Percentiles rank a stretch among this genome's conserved stretches.
Conservation (phyloP, 1,284 basidiomycete genomes). For the Malassezia furfur region DNA sequence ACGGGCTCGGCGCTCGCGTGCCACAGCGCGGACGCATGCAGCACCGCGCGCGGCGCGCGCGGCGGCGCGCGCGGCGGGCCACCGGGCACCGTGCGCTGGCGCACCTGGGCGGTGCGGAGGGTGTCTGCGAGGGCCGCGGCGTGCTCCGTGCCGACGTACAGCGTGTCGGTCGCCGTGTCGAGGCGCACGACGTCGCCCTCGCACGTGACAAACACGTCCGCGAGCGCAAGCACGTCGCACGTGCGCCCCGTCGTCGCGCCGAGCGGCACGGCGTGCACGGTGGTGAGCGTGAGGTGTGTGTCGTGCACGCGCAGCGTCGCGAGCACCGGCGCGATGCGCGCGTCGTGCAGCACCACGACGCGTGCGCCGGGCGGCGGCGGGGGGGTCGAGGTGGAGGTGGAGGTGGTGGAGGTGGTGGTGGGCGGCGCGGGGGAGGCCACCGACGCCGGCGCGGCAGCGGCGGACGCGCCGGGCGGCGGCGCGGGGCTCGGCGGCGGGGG, state of each 20-base stretch:
- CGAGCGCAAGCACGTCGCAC: slow-evolving; percentile 7
- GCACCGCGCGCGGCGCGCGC: neutral
- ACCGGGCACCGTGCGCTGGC: neutral
- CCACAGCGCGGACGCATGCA: neutral
- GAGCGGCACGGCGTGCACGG: neutral
- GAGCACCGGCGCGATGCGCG: neutral
- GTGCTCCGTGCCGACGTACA: neutral
- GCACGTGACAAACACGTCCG: neutral
- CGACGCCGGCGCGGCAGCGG: too few species aligned
- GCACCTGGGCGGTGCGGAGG: neutral
- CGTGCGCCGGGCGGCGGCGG: too few species aligned
- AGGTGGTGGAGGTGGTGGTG: too few species aligned
- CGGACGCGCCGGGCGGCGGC: too few species aligned
- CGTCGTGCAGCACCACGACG: slow-evolving; percentile 1
- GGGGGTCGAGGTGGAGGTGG: too few species aligned
- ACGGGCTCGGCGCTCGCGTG: neutral
- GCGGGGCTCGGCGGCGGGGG: too few species aligned
- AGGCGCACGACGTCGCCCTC: neutral
- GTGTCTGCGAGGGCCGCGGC: neutral
- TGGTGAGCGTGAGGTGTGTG: neutral
- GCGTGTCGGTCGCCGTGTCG: neutral
- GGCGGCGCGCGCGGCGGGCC: neutral
- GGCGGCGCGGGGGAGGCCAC: too few species aligned
- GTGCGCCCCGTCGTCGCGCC: neutral
- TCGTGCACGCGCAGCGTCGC: neutral